Base-by-base conservation (phyloP, 371 early-diverging fungal species). In the Polyrhizophydium stewartii region DNA sequence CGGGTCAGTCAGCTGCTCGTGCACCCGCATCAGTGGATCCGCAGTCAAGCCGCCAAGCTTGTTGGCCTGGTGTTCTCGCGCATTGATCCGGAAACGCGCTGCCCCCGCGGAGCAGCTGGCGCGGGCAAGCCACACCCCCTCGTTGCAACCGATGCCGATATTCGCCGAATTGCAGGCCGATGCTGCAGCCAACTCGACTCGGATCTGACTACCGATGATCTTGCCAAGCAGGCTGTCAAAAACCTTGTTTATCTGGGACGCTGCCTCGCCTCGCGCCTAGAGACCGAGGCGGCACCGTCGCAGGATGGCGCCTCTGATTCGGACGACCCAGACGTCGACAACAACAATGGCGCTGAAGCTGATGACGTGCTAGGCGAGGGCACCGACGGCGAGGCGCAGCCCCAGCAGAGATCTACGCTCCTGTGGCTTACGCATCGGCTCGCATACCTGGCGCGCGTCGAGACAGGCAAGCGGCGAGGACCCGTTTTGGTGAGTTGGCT, bases 11-110 rank as follows among this genome's bases (percentile, higher is more conserved):
- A n/a, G 0, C 46, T 70, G n/a, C 50, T 73, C 21, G 35, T 66
- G 30, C 62, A 93, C 66, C 96, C 96, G 13, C 96, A 96, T 58
- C 70, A 86, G 6, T 97, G 96, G 96, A 81, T 94, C 37, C 88
- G 94, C 19, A 66, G 85, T 17, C 76, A 90, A 19, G 66, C 88
- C 2, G 78, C 85, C 9, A 78, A 90, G 55, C 69, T 94, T 9
- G 76, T 91, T 58, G 96, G 96, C 12, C 65, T 79, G 1, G 86
- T 90, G 49, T 92, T 93, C 67, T 71, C 89, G 22, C 77, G 76
- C 12, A 70, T 88, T 10, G 78, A 84, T 60, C 76, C 92, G 0
- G 73, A 75, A 17, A 65, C 66, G 32, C 53, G 53, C 5, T 32
- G 53, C n/a, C 5, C 25, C 10, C 16, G 53, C n/a, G 45, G 46